Evolutionary conservation across 129 eudicot species (phyloP), one percentile per base, ranked within the genome.

Genomic region (Saposhnikovia divaricata): DNA sequence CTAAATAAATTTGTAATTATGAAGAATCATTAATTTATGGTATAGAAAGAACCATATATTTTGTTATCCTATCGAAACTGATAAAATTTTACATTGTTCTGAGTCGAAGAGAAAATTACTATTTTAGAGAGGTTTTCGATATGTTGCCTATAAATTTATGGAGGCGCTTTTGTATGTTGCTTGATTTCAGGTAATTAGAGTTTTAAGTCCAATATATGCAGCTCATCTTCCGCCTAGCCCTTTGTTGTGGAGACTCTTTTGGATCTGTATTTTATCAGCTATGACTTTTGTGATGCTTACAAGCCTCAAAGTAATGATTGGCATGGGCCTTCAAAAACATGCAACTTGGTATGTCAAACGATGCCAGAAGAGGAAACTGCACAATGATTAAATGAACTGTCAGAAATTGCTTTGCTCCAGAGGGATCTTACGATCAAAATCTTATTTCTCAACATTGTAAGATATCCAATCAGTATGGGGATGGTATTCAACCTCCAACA

Each of bases 311-410:
- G 80, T 94, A 83, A 85, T 94, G 93, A 72, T 94, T 47, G 96
- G 98, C 47, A 88, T 91, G 92, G 98, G 89, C 50, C 97, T 94
- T 51, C 86, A 78, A 28, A 90, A 90, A 85, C 92, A 90, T 79
- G 98, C 98, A 6, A 83, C 87, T 34, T 94, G 98, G 98, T 94
- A 94, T 82, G 80, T 94, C 40, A 86, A 85, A 76, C 84, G 98
- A 86, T 92, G 98, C 83, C 90, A 85, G 79, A 84, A 79, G 65
- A 86, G 97, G 86, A 94, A 94, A 80, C 86, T 90, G 74, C 98
- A 94, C 80, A 79, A 92, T 0, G 97, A 94, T 79, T 94, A 85
- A 82, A 48, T 27, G 15, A 55, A 44, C 73, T 4, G 43, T 68
- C 16, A 68, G 73, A 61, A 61, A 21, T 61, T 61, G 34, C 34